Evolutionary conservation across 306 rosid genomes (phyloP).

Genomic region (Arachis stenosperma): DNA sequence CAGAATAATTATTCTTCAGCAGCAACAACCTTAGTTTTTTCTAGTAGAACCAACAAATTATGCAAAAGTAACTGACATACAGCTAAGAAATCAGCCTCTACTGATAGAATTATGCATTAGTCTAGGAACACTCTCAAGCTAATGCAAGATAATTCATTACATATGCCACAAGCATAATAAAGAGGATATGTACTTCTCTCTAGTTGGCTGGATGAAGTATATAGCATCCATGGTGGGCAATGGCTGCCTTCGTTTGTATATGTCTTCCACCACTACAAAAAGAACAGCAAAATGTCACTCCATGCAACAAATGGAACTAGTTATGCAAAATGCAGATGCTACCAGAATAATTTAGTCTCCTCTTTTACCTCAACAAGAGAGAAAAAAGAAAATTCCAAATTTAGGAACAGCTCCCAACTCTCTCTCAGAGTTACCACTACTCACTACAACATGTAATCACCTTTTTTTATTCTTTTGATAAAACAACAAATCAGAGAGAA

Average conservation of each 20-base stretch:
- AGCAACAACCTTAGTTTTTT: slow-evolving; percentile 16
- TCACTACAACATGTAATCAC: neutral
- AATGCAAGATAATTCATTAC: slow-evolving; percentile 18
- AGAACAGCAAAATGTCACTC: slow-evolving; percentile 36
- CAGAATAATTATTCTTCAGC: slow-evolving; percentile 22
- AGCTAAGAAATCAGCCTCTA: slow-evolving; percentile 26
- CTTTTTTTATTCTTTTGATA: neutral
- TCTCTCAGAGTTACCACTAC: neutral
- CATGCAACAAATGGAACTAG: slow-evolving; percentile 37
- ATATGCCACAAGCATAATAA: slow-evolving; percentile 23
- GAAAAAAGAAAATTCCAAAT: neutral
- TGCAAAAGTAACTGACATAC: slow-evolving; percentile 35
- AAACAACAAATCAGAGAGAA: slow-evolving; percentile 28
- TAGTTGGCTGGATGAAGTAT: slow-evolving; percentile 89
- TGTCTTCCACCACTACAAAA: slow-evolving; percentile 93
- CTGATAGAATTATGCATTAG: neutral
- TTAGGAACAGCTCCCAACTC: neutral
- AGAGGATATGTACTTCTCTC: slow-evolving; percentile 69
- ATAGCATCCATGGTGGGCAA: slow-evolving; percentile 98
- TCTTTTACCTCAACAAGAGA: too few species aligned
- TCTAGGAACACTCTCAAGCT: slow-evolving; percentile 31
- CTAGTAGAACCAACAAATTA: slow-evolving; percentile 29
- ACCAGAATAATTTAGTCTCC: neutral
- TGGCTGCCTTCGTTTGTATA: slow-evolving; percentile 91
- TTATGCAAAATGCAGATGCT: slow-evolving; percentile 27